Percentiles rank a stretch among this genome's conserved stretches.
Conservation (phyloP, 495 filamentous ascomycete genomes). For the Neurospora terricola region DNA sequence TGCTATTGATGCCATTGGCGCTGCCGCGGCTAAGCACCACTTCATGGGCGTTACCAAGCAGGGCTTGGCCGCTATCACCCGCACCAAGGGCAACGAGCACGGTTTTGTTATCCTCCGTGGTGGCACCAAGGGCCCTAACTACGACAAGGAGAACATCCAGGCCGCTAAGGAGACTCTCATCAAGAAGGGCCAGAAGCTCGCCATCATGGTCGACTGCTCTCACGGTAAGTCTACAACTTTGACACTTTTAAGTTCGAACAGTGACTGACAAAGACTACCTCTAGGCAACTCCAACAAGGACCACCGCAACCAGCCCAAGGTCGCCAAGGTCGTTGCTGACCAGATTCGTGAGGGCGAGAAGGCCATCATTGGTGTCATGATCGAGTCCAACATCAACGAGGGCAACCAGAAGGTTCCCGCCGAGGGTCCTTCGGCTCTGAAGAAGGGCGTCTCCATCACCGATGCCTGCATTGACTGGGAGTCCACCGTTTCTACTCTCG, state of each 20-base stretch:
- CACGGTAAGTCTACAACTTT: conserved; percentile 50
- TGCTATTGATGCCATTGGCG: conserved; percentile 93
- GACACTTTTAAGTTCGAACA: not conserved
- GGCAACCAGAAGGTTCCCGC: conserved; percentile 88
- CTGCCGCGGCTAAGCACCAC: conserved; percentile 83
- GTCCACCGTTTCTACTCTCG: conserved; percentile 71
- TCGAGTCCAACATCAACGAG: conserved; percentile 95
- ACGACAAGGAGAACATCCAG: conserved; percentile 72
- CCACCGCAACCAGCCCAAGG: conserved; percentile 84
- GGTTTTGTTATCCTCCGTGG: conserved; percentile 94
- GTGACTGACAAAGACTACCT: conserved; percentile 7
- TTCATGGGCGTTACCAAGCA: conserved; percentile 99
- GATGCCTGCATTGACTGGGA: conserved; percentile 98
- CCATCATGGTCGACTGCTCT: conserved; percentile 97
- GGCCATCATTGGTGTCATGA: conserved; percentile 93
- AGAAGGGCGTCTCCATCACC: conserved; percentile 93
- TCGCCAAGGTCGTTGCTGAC: conserved; percentile 70
- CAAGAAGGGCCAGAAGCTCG: conserved; percentile 78
- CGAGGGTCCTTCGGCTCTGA: conserved; percentile 67
- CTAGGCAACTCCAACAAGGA: conserved; percentile 65
- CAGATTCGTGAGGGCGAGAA: conserved; percentile 82
- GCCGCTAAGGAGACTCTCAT: conserved; percentile 66
- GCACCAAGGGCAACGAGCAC: conserved; percentile 87
- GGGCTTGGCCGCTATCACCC: conserved; percentile 88
- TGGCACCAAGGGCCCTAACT: conserved; percentile 90